Evolutionary conservation across 768 basidiomycete genomes (phyloP), one percentile per base, ranked within the genome.

Genomic region (Boletus sensibilis): DNA sequence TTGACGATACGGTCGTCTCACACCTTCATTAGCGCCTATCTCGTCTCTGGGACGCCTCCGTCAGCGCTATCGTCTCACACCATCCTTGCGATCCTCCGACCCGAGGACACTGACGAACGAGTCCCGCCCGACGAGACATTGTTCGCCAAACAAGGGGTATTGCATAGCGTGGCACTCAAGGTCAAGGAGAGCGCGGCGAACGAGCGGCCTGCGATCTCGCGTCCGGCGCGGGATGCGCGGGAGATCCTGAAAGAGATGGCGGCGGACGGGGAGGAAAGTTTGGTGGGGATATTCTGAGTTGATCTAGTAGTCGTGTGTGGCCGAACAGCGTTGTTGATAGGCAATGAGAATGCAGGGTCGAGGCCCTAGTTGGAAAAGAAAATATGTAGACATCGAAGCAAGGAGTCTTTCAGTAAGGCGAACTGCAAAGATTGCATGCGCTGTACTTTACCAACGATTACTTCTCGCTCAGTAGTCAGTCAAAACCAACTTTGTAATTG

Each of bases 181-280:
- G 78, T 89, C 4, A 75, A 84, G 50, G 86, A 88, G 59, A 83
- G 86, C 63, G 80, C 82, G 1, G 83, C 79, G 4, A 85, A 79
- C 58, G 91, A 94, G 41, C 82, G 82, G 37, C 84, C 90, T 3
- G 77, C 81, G n/a, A 83, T 95, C 40, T 79, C 90, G 11, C 78
- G 92, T 44, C 92, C 92, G 0, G 88, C 92, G 8, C 77, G 93
- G 42, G 92, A 95, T 66, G 87, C 94, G 3, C 79, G 86, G 58
- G 94, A 96, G 49, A 54, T 87, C 23, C 66, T 95, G 29, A 81
- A 75, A 60, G 57, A 48, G 29, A 70, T 74, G 67, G 63, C 52
- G 0, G 50, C 21, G 6, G 55, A 60, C 1, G 69, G 67, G 6
- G 63, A 66, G 38, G 72, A 71, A 0, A 64, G 60, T 29, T 52